Percentiles rank a stretch among this genome's conserved stretches.
phyloP scores from a whole-genome alignment of 2,329 filamentous ascomycete species.

The Colletotrichum salicis region DNA sequence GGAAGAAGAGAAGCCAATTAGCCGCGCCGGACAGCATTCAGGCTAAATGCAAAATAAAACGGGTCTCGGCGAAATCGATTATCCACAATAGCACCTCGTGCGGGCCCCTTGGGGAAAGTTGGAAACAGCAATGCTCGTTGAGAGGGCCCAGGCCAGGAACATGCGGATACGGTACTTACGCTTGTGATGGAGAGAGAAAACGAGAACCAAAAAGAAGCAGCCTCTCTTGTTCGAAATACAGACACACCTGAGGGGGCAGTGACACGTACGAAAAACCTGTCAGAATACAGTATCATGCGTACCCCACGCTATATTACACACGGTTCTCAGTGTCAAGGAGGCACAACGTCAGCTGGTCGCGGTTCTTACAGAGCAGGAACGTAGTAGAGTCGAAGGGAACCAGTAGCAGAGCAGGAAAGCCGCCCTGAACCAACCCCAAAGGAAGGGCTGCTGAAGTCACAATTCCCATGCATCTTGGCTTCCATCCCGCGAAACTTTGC shows the following conservation, averaged over 20 bases:
- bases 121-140: background rate
- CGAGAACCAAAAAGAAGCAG: background rate
- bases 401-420: conserved; percentile 30
- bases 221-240: background rate
- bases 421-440: conserved; percentile 7
- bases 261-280: background rate
- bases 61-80: conserved; percentile 29
- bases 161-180: background rate
- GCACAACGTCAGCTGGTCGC: background rate
- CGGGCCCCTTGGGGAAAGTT: background rate
- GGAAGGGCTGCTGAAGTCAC: background rate
- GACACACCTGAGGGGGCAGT: background rate
- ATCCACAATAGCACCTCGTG: background rate
- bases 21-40: conserved; percentile 29
- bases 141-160: conserved; percentile 9
- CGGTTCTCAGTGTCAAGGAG: background rate
- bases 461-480: background rate
- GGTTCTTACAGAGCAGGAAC: background rate
- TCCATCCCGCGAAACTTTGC: conserved; percentile 10
- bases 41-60: conserved; percentile 33
- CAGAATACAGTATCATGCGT: background rate
- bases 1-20: conserved; percentile 33
- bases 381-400: background rate
- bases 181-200: background rate
- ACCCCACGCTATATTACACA: conserved; percentile 5